Evolutionary conservation across 768 basidiomycete species (phyloP).

Genomic region (Candolleomyces aberdarensis): DNA sequence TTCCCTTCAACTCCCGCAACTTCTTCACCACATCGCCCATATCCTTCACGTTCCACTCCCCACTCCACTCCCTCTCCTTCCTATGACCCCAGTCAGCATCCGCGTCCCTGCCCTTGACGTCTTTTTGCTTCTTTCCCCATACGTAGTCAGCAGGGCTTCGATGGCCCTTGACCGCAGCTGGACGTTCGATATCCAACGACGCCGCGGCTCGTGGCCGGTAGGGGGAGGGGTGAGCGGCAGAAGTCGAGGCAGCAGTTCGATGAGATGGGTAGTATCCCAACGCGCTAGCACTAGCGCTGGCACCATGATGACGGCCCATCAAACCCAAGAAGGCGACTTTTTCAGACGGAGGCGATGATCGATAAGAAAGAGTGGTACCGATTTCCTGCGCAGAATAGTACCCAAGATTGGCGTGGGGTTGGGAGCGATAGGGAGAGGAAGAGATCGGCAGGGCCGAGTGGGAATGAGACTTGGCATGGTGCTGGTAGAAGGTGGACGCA

Average conservation of each 20-base stretch:
- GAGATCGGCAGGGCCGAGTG: not conserved
- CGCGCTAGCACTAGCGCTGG: not conserved
- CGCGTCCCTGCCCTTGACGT: not conserved
- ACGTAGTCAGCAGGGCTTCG: conserved; percentile 4
- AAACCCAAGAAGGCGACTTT: not conserved
- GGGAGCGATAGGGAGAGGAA: not conserved
- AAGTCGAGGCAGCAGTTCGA: not conserved
- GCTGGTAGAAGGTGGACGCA: conserved; percentile 5
- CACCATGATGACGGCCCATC: not conserved
- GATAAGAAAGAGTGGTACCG: not conserved
- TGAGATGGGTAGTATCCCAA: not conserved
- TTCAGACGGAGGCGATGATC: not conserved
- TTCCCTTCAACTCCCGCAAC: conserved; percentile 19
- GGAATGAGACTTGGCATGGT: not conserved
- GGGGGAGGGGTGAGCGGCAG: not conserved
- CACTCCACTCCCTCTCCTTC: conserved; percentile 37
- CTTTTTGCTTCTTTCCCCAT: conserved; percentile 1
- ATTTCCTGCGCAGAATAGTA: not conserved
- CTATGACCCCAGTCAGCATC: conserved; percentile 21
- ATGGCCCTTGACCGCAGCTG: not conserved
- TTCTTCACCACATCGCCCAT: conserved; percentile 30
- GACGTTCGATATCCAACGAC: conserved; percentile 2
- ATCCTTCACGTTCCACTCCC: conserved; percentile 36
- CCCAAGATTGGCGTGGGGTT: not conserved
- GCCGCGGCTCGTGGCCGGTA: not conserved